Evolutionary conservation across 169 alveolate genomes (phyloP), one percentile per base, ranked within the genome.

Genomic region (Cryptosporidium canis): DNA sequence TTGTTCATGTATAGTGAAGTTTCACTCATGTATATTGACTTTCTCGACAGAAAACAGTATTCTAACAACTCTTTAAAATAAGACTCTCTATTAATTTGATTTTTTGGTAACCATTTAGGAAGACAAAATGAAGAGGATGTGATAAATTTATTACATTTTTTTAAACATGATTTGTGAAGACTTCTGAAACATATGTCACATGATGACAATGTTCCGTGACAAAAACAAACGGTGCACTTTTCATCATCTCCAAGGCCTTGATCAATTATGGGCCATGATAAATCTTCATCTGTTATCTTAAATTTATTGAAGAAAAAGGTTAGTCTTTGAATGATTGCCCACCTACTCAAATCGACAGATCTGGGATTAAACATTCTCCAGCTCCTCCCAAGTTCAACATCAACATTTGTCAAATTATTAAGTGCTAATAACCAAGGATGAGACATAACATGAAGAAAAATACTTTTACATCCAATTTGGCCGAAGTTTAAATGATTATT

Each of bases 221-320:
- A 39, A 58, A 14, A 77, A 55, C 87, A 77, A 24, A 77, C 87
- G 39, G 35, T 58, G 55, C 87, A 77, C 18, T 77, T 77, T 39
- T 77, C 87, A 44, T 77, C 87, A 58, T 77, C 72, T 21, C 87
- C 87, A 56, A 77, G 51, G n/a, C 87, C 87, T 41, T 58, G 71
- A 64, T 77, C 87, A 41, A 77, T 77, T 18, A 77, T 55, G 5
- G 87, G 71, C 87, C 87, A 77, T 3, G 72, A 18, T 3, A 77
- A 77, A 12, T 77, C 87, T 61, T 77, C 87, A 39, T 77, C 87
- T 14, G 48, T 8, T 18, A 77, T 37, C 24, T 61, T 53, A 63
- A 21, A 37, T 56, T 43, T 35, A 8, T 77, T 55, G 45, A 77
- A 77, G 33, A 77, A 77, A 29, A 24, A 55, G 0, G 87, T 39